These are phyloP conservation scores for Kluyveromyces dobzhanskii DNA, from an alignment of 805 yeast genomes.

Conservation along the genomic window DNA sequence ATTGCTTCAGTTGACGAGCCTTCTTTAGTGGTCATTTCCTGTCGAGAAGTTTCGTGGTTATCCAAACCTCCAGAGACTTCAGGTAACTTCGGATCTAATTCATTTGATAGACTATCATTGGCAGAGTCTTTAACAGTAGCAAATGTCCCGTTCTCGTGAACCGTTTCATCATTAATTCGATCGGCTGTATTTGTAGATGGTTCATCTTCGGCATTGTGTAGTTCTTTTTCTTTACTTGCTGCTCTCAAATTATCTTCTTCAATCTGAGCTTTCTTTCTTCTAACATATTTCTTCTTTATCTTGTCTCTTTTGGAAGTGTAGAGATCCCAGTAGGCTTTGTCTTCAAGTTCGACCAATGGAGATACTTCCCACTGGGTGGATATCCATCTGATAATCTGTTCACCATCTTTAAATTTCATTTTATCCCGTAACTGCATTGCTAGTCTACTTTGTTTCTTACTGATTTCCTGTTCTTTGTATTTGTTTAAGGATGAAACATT, in stretches of 20 bases:
- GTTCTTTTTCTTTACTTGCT: constrained; percentile 7
- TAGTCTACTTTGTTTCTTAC: constrained; percentile 68
- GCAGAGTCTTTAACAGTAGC: no score
- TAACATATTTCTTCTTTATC: constrained; percentile 35
- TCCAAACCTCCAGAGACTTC: no score
- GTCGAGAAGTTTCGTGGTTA: no score
- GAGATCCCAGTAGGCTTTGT: constrained; percentile 37
- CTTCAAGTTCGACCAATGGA: constrained; percentile 55
- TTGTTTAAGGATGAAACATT: constrained; percentile 65
- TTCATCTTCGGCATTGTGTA: not conserved
- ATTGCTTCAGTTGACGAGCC: no score
- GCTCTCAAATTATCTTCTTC: constrained; percentile 25
- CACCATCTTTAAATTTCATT: constrained; percentile 45
- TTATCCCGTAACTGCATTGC: constrained; percentile 62
- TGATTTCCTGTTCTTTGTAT: constrained; percentile 78
- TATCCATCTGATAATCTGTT: constrained; percentile 15
- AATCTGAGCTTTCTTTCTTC: constrained; percentile 36
- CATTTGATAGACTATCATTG: no score
- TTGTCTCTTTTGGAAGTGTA: constrained; percentile 33
- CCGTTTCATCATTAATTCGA: no score
- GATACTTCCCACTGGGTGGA: constrained; percentile 35
- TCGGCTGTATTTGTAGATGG: no score
- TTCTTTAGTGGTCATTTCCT: no score
- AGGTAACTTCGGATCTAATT: no score
- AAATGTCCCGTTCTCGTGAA: no score